phyloP scores from a whole-genome alignment of 164 flowering plant genomes.

The Liriodendron chinense region DNA sequence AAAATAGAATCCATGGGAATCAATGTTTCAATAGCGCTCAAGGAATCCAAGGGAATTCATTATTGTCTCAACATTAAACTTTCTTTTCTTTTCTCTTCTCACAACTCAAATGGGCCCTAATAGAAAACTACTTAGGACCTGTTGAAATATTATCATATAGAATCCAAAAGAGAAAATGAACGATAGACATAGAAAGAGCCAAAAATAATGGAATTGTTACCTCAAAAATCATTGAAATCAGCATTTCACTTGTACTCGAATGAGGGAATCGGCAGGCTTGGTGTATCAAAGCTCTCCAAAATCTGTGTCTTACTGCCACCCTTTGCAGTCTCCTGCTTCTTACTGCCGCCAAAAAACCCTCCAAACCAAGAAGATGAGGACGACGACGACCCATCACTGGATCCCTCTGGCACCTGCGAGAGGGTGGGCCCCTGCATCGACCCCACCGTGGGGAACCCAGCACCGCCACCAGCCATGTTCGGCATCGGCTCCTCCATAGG shows the following conservation, averaged over 20 bases:
- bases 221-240: not conserved
- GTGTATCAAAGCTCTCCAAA: conserved; percentile 71
- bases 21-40: too few species aligned
- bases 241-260: conserved; percentile 53
- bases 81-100: too few species aligned
- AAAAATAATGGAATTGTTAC: not conserved
- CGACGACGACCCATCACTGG: not conserved
- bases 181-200: not conserved
- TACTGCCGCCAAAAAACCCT: conserved; percentile 54
- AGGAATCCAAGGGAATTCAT: too few species aligned
- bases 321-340: conserved; percentile 36
- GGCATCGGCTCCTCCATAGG: conserved; percentile 49
- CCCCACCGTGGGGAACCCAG: conserved; percentile 31
- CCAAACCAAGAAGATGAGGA: conserved; percentile 67
- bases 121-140: too few species aligned
- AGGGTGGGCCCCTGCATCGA: not conserved
- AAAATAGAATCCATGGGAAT: too few species aligned
- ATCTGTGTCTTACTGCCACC: conserved; percentile 43
- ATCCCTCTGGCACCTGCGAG: conserved; percentile 6
- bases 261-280: conserved; percentile 45
- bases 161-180: too few species aligned
- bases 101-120: too few species aligned
- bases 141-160: too few species aligned
- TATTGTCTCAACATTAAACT: too few species aligned
- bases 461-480: conserved; percentile 21